phyloP scores from a whole-genome alignment of 768 basidiomycete species.

The Cubamyces lactineus region DNA sequence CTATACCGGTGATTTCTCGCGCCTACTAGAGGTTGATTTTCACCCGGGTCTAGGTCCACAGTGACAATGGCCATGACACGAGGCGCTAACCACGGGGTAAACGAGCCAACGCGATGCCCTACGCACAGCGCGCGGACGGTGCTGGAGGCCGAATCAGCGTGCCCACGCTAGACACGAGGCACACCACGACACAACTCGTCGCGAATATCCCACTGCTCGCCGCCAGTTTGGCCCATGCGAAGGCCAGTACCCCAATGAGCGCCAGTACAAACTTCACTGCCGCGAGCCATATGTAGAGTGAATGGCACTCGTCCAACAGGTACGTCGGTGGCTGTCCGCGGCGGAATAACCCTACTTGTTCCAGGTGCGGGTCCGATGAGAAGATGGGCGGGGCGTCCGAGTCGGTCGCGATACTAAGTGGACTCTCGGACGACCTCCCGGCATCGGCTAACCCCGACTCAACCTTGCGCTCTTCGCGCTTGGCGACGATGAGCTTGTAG shows the following conservation, averaged over 20 bases:
- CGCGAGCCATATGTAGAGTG: constrained; percentile 51
- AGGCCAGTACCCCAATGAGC: constrained; percentile 52
- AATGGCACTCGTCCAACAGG: constrained; percentile 53
- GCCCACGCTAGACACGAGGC: constrained; percentile 30
- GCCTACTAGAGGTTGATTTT: too few species aligned
- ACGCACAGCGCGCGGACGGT: constrained; percentile 1
- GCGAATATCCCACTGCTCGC: constrained; percentile 48
- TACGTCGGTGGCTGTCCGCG: constrained; percentile 43
- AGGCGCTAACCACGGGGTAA: neutral
- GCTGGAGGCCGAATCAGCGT: constrained; percentile 22
- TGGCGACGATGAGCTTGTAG: constrained; percentile 58
- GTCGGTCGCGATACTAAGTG: neutral
- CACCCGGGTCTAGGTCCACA: too few species aligned
- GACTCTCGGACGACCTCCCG: neutral
- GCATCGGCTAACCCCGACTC: constrained; percentile 31
- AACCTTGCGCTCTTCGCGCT: constrained; percentile 47
- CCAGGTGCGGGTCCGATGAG: constrained; percentile 54
- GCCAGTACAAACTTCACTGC: constrained; percentile 53
- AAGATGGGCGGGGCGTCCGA: constrained; percentile 26
- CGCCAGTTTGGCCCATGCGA: constrained; percentile 54
- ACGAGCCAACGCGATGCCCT: neutral
- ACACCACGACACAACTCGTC: constrained; percentile 42
- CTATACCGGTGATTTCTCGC: too few species aligned
- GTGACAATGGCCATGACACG: too few species aligned
- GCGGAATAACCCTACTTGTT: constrained; percentile 52